Evolutionary conservation across 1,284 basidiomycete species (phyloP).

Genomic region (Malassezia sympodialis): DNA sequence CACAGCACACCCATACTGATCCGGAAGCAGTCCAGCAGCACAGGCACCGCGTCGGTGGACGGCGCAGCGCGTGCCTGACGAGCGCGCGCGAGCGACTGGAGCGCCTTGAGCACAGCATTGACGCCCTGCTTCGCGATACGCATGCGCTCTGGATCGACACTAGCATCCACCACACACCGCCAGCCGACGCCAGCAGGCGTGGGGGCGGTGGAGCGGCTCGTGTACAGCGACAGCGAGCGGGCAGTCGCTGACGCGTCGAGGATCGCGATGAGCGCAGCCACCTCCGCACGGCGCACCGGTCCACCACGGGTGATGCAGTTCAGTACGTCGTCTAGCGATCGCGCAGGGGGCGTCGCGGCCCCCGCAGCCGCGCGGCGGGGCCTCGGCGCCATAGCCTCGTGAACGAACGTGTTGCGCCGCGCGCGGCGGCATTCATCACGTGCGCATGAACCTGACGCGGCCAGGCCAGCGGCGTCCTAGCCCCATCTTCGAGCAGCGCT

Average conservation of each 20-base stretch:
- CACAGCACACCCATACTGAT: constrained; percentile 7
- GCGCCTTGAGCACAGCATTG: constrained; percentile 18
- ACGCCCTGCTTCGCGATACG: constrained; percentile 30
- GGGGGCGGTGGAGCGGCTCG: background rate
- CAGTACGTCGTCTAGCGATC: background rate
- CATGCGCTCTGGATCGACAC: background rate
- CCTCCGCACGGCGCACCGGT: constrained; percentile 1
- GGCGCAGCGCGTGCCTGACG: background rate
- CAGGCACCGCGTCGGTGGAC: background rate
- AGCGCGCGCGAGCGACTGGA: background rate
- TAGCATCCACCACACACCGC: background rate
- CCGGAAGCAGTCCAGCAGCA: constrained; percentile 9
- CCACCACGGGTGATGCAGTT: background rate
- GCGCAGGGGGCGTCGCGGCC: background rate
- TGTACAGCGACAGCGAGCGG: constrained; percentile 10
- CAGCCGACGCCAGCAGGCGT: constrained; percentile 9
- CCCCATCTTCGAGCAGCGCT: background rate
- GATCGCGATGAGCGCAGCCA: constrained; percentile 9
- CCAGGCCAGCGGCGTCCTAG: background rate
- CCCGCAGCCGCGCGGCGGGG: background rate
- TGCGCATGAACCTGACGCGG: background rate
- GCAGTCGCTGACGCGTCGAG: background rate
- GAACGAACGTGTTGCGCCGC: background rate
- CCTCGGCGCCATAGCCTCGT: background rate
- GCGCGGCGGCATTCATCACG: background rate